Conservation (phyloP, 331 rosid species). For the Rosa hybrid region DNA sequence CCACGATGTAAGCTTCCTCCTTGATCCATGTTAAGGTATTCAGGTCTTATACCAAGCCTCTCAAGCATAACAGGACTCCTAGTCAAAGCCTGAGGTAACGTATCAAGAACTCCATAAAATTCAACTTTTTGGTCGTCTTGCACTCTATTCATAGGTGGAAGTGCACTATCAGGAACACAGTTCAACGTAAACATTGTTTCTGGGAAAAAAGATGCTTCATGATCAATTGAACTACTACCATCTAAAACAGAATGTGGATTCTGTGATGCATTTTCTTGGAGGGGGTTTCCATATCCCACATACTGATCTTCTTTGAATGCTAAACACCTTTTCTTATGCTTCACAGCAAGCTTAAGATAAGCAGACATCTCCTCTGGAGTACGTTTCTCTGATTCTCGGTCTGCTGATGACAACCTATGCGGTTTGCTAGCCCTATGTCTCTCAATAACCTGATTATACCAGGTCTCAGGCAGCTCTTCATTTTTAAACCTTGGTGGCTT, state of each 20-base stretch:
- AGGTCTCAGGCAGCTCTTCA: slow-evolving; percentile 73
- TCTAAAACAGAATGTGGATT: slow-evolving; percentile 42
- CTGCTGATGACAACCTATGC: slow-evolving; percentile 48
- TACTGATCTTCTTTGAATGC: slow-evolving; percentile 64
- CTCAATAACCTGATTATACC: slow-evolving; percentile 80
- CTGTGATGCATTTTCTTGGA: slow-evolving; percentile 43
- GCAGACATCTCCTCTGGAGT: slow-evolving; percentile 73
- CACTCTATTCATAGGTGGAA: slow-evolving; percentile 44
- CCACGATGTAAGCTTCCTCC: slow-evolving; percentile 58
- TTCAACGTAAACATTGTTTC: slow-evolving; percentile 66
- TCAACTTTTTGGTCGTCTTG: slow-evolving; percentile 51
- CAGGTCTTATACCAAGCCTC: slow-evolving; percentile 76
- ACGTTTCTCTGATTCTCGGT: slow-evolving; percentile 64
- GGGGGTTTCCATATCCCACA: slow-evolving; percentile 43
- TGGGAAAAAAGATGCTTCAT: slow-evolving; percentile 56
- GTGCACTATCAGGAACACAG: slow-evolving; percentile 89
- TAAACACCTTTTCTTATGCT: slow-evolving; percentile 62
- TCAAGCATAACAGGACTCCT: slow-evolving; percentile 77
- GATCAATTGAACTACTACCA: slow-evolving; percentile 47
- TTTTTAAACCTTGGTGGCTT: slow-evolving; percentile 50
- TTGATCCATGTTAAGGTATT: slow-evolving; percentile 53
- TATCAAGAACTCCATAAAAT: slow-evolving; percentile 68
- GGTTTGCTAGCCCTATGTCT: slow-evolving; percentile 54
- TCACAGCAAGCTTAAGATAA: slow-evolving; percentile 43
- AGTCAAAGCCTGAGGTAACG: slow-evolving; percentile 59